Base-by-base conservation (phyloP, 2,329 filamentous ascomycete genomes). In the Paraconiothyrium brasiliense region DNA sequence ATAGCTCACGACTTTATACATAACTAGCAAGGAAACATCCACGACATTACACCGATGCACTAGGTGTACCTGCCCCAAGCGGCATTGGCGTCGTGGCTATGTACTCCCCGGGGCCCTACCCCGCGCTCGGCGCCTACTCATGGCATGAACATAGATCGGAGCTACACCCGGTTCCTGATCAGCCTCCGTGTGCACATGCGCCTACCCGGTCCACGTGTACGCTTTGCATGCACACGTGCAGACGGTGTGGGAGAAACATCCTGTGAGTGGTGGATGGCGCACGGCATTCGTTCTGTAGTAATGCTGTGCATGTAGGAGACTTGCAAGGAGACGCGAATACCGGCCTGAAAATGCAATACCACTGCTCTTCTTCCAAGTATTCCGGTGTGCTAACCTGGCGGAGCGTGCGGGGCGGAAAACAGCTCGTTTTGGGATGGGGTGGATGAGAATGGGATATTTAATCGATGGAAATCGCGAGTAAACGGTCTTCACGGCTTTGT, bases 151-250 rank as follows among this genome's bases (percentile, higher is more conserved):
- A 20, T 10, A 34, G 14, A 37, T 37, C 52, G 54, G 54, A 56
- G 30, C 1, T 56, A 27, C 32, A 56, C 43, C 54, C 54, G 43
- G 43, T 55, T 56, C 54, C 54, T 47, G 43, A 22, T 35, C 41
- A 47, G 34, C 30, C 30, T 47, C 54, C 54, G 54, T 27, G 16
- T 37, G 24, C 24, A 35, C 14, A 39, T 41, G 27, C 52, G 35
- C 11, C 54, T 37, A 37, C 43, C 41, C 43, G 20, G 54, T 47
- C 54, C 54, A 56, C 43, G 32, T 56, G 54, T 35, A 30, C 54
- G 6, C 11, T 48, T 16, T 39, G 16, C n/a, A n/a, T 24, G 16
- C 20, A 24, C 43, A 47, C 43, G 43, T 47, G 43, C 24, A 34
- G 8, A 22, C 7, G 8, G n/a, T 55, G 27, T 30, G 52, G 24